Percentiles rank a stretch among this genome's conserved stretches.
Evolutionary conservation across 495 filamentous ascomycete species (phyloP).

Genomic region (Penicillium dipodomyicola): DNA sequence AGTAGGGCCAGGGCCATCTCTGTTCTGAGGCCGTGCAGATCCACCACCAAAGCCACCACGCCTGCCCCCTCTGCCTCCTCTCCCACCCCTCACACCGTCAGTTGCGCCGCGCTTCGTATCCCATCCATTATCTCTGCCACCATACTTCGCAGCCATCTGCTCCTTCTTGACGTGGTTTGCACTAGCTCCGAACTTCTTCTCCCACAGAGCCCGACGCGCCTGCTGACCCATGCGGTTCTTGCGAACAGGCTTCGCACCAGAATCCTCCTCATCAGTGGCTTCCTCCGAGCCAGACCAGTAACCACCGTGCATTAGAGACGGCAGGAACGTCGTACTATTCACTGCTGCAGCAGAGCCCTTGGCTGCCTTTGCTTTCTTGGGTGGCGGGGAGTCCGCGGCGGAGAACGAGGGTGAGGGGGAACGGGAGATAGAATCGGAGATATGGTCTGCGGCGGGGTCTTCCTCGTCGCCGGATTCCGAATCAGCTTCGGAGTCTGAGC

Average conservation of each 20-base stretch:
- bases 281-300: slow-evolving; percentile 91
- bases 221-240: slow-evolving; percentile 91
- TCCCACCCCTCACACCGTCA: slow-evolving; percentile 23
- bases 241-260: slow-evolving; percentile 38
- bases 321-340: slow-evolving; percentile 77
- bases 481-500: slow-evolving; percentile 47
- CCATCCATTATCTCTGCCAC: slow-evolving; percentile 47
- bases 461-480: slow-evolving; percentile 42
- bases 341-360: slow-evolving; percentile 34
- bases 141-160: slow-evolving; percentile 25
- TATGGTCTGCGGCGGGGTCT: slow-evolving; percentile 17
- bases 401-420: slow-evolving; percentile 40
- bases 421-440: slow-evolving; percentile 35
- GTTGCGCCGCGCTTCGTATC: slow-evolving; percentile 47
- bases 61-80: slow-evolving; percentile 5
- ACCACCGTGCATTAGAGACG: slow-evolving; percentile 77
- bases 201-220: slow-evolving; percentile 80
- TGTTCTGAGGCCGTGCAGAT: slow-evolving; percentile 8
- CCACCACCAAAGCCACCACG: slow-evolving; percentile 15
- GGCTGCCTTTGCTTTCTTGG: slow-evolving; percentile 44
- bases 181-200: slow-evolving; percentile 80
- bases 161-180: slow-evolving; percentile 68
- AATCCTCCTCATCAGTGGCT: slow-evolving; percentile 37
- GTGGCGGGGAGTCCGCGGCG: slow-evolving; percentile 33
- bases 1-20: slow-evolving; percentile 11